phyloP scores from a whole-genome alignment of 768 basidiomycete species.

The Austroboletus eburneus region DNA sequence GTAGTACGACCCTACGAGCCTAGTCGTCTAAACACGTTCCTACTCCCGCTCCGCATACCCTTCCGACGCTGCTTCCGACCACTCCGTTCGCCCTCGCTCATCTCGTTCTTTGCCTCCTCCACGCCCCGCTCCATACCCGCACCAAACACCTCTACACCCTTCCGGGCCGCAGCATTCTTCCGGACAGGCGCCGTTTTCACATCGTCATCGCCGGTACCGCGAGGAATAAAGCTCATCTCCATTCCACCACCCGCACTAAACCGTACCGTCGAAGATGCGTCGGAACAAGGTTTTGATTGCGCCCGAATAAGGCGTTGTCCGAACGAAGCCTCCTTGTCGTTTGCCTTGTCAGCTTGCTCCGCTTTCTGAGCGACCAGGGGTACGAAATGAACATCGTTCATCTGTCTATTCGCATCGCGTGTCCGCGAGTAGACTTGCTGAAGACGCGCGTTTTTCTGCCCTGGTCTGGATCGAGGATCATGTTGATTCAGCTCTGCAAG shows the following conservation, averaged over 20 bases:
- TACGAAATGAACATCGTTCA: constrained; percentile 57
- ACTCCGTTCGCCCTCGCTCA: constrained; percentile 63
- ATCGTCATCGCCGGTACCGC: constrained; percentile 23
- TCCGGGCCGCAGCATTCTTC: constrained; percentile 39
- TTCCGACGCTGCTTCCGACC: constrained; percentile 80
- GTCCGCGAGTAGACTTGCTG: constrained; percentile 44
- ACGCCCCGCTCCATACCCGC: constrained; percentile 85
- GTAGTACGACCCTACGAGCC: constrained; percentile 12
- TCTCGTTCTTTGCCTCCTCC: constrained; percentile 40
- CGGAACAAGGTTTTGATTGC: constrained; percentile 10
- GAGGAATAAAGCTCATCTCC: constrained; percentile 84
- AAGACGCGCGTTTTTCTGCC: constrained; percentile 44
- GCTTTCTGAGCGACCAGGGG: constrained; percentile 51
- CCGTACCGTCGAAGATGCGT: constrained; percentile 15
- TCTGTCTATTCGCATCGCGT: constrained; percentile 39
- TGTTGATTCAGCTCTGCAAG: constrained; percentile 46
- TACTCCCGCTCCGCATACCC: constrained; percentile 84
- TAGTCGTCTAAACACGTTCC: constrained; percentile 63
- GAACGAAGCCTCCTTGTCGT: constrained; percentile 57
- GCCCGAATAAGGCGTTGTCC: constrained; percentile 55
- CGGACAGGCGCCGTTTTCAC: background rate
- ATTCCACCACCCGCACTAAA: constrained; percentile 56
- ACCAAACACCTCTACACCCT: constrained; percentile 77
- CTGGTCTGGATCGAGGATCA: constrained; percentile 53
- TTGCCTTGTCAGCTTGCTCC: constrained; percentile 23